phyloP scores from a whole-genome alignment of 495 filamentous ascomycete genomes.

The Podospora comata region DNA sequence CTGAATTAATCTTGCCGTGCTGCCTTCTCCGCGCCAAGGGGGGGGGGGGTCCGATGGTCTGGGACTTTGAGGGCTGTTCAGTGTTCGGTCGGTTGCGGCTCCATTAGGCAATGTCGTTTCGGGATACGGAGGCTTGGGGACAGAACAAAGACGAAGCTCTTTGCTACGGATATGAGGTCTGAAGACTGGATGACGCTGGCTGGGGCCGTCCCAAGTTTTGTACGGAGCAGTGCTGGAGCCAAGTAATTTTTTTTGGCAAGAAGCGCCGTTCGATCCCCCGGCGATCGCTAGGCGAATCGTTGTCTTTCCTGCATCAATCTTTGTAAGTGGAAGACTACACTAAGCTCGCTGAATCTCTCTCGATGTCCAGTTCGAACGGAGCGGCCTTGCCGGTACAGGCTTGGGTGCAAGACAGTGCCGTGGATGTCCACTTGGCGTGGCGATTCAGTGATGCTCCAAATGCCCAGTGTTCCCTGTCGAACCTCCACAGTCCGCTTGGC shows the following conservation, averaged over 20 bases:
- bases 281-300: conserved; percentile 1
- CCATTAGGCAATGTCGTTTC: conserved; percentile 6
- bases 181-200: not conserved
- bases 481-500: not conserved
- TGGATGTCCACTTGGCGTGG: conserved; percentile 1
- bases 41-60: not conserved
- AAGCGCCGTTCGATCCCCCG: not conserved
- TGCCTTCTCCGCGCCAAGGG: not conserved
- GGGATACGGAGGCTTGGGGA: conserved; percentile 1
- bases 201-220: not conserved
- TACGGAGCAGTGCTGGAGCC: not conserved
- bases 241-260: not conserved
- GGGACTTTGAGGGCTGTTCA: not conserved
- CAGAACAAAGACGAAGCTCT: conserved; percentile 3
- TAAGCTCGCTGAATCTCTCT: not conserved
- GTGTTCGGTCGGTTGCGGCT: conserved; percentile 1
- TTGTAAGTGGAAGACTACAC: not conserved
- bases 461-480: not conserved
- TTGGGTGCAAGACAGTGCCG: not conserved
- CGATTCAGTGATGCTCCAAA: not conserved
- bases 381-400: not conserved
- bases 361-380: not conserved
- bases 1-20: conserved; percentile 6
- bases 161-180: not conserved
- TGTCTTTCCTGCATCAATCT: not conserved